These are phyloP conservation scores for Pleurostoma richardsiae DNA, from an alignment of 2,329 filamentous ascomycete species.

Conservation along the genomic window DNA sequence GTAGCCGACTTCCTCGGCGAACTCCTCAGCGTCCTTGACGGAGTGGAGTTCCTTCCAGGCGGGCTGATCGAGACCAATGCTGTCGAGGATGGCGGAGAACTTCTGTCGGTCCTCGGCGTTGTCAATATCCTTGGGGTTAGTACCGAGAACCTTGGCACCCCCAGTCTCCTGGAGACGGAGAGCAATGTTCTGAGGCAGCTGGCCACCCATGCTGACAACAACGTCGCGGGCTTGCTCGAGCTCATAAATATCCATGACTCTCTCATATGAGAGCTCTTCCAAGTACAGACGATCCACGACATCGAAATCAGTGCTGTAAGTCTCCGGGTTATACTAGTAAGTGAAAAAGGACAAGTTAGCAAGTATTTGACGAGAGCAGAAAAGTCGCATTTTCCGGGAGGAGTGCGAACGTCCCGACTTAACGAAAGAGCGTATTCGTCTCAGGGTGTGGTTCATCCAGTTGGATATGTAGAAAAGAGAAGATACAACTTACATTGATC, in stretches of 20 bases:
- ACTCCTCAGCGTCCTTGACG: constrained; percentile 79
- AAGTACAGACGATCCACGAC: constrained; percentile 91
- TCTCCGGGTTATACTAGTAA: constrained; percentile 68
- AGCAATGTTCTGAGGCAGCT: constrained; percentile 96
- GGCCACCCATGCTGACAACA: constrained; percentile 92
- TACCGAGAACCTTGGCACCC: constrained; percentile 85
- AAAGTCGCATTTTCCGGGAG: no score
- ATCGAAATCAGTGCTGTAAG: constrained; percentile 79
- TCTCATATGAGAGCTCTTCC: constrained; percentile 92
- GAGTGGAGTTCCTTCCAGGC: constrained; percentile 97
- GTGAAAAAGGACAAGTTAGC: no score
- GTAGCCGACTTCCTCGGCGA: constrained; percentile 81
- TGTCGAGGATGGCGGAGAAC: constrained; percentile 95
- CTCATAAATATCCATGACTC: constrained; percentile 98
- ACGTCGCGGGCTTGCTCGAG: constrained; percentile 80
- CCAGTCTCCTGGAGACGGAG: constrained; percentile 89
- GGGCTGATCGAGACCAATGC: constrained; percentile 93
- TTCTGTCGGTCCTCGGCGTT: constrained; percentile 98
- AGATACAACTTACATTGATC: constrained; percentile 64
- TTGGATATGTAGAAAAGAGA: background rate
- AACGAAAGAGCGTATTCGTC: no score
- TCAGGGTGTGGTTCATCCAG: no score
- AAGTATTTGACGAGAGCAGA: no score
- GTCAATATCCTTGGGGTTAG: constrained; percentile 90
- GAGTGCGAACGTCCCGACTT: no score